These are phyloP conservation scores for Euphorbia celastroides DNA, from an alignment of 441 rosid species.

Conservation along the genomic window DNA sequence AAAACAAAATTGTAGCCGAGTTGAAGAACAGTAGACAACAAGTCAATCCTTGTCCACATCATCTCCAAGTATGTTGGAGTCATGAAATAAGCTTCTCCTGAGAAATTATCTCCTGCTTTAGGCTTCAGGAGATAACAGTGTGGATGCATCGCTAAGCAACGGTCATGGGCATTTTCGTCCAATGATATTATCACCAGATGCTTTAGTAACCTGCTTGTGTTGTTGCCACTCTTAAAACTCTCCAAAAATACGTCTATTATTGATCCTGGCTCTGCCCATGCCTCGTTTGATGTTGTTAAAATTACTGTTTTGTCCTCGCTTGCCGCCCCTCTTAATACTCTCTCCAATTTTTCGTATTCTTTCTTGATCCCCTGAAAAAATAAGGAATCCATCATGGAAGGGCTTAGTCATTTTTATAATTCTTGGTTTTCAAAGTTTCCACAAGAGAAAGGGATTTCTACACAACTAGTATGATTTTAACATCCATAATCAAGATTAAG, in stretches of 20 bases:
- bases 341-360: constrained; percentile 28
- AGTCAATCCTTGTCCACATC: constrained; percentile 83
- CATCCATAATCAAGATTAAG: no score
- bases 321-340: constrained; percentile 47
- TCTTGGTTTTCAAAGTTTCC: no score
- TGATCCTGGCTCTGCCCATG: constrained; percentile 64
- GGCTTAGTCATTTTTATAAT: no score
- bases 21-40: constrained; percentile 50
- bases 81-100: constrained; percentile 65
- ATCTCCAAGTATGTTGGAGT: constrained; percentile 59
- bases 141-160: constrained; percentile 43
- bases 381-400: not conserved
- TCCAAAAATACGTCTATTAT: constrained; percentile 57
- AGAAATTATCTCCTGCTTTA: constrained; percentile 39
- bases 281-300: constrained; percentile 69
- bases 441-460: no score
- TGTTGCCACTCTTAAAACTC: constrained; percentile 59
- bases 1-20: constrained; percentile 76
- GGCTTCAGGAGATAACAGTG: constrained; percentile 51
- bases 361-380: not conserved
- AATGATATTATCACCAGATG: constrained; percentile 67
- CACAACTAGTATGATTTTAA: no score
- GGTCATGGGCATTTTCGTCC: constrained; percentile 52
- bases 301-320: constrained; percentile 58
- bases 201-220: constrained; percentile 43